Evolutionary conservation across 1,284 basidiomycete genomes (phyloP), one percentile per base, ranked within the genome.

Genomic region (Vanrija sp.): DNA sequence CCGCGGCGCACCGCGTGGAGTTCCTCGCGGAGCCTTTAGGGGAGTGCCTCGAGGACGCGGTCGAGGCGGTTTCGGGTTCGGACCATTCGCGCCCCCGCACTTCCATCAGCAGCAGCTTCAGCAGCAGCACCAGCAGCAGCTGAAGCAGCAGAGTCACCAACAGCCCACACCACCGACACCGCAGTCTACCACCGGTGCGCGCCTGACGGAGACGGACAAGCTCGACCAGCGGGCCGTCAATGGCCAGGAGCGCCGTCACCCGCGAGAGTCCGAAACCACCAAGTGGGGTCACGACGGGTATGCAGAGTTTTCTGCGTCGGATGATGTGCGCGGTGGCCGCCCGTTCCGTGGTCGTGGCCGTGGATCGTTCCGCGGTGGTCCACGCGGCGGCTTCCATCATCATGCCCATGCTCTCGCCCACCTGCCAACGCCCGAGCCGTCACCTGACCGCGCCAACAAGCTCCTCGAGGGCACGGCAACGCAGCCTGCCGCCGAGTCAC

Each of bases 1-100:
- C 45, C 81, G 85, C 16, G 83, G 84, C 12, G 81, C 86, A 40
- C 85, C 42, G 8, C 45, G 54, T 14, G 60, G 59, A 5, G 52
- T 60, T 48, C 54, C 53, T 15, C 57, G 62, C 26, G 62, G 65
- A 15, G 56, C 51, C 23, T 63, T 63, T 58, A 55, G 57, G 19
- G 47, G 40, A 10, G 39, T 8, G 14, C 46, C 40, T 14, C 46
- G 46, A 6, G 52, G 52, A 9, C 52, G 52, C 16, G 52, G 46
- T 7, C 51, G 51, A 12, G 44, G 50, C 12, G 48, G 40, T 7
- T 52, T 52, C 12, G 23, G 34, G 6, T 52, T 52, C n/a, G 23
- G 15, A 2, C 29, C 34, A 7, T 51, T 39, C 9, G 38, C 47
- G 6, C 38, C 21, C 38, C 43, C 14, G 14, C 26, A 45, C 25